These are phyloP conservation scores for Starmera quercuum DNA, from an alignment of 805 yeast genomes.

Conservation along the genomic window DNA sequence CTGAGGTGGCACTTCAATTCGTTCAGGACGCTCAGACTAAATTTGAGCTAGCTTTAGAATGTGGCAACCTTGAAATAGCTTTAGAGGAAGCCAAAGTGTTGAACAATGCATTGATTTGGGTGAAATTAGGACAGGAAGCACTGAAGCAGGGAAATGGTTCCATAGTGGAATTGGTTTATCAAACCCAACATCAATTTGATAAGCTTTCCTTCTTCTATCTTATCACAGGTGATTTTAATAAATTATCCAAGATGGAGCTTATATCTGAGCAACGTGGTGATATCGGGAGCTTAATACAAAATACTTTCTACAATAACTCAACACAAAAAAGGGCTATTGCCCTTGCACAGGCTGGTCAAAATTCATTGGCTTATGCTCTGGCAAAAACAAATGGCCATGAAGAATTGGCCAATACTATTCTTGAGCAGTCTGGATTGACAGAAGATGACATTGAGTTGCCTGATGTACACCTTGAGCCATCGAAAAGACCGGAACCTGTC, in stretches of 20 bases:
- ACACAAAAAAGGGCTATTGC: slow-evolving; percentile 67
- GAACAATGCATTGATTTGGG: slow-evolving; percentile 68
- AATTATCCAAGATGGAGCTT: slow-evolving; percentile 75
- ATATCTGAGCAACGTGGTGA: slow-evolving; percentile 90
- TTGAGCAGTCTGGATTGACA: slow-evolving; percentile 61
- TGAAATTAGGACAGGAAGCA: slow-evolving; percentile 77
- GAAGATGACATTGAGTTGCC: slow-evolving; percentile 63
- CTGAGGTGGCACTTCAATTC: slow-evolving; percentile 95
- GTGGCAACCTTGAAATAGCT: slow-evolving; percentile 86
- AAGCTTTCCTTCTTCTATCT: slow-evolving; percentile 85
- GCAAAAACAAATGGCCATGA: slow-evolving; percentile 82
- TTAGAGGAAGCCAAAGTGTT: slow-evolving; percentile 77
- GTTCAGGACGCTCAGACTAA: slow-evolving; percentile 95
- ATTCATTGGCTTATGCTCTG: slow-evolving; percentile 86
- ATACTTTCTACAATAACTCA: slow-evolving; percentile 70
- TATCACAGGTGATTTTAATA: slow-evolving; percentile 69
- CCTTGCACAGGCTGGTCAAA: slow-evolving; percentile 70
- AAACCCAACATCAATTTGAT: slow-evolving; percentile 80
- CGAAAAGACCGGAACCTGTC: slow-evolving; percentile 40
- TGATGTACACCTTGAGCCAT: slow-evolving; percentile 31
- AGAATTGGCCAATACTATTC: slow-evolving; percentile 64
- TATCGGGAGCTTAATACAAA: slow-evolving; percentile 70
- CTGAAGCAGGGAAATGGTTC: slow-evolving; percentile 81
- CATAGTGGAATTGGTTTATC: slow-evolving; percentile 81
- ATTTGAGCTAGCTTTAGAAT: slow-evolving; percentile 91